Evolutionary conservation across 1,139 yeast species (phyloP).

Genomic region (Barnettozyma hawaiiensis): DNA sequence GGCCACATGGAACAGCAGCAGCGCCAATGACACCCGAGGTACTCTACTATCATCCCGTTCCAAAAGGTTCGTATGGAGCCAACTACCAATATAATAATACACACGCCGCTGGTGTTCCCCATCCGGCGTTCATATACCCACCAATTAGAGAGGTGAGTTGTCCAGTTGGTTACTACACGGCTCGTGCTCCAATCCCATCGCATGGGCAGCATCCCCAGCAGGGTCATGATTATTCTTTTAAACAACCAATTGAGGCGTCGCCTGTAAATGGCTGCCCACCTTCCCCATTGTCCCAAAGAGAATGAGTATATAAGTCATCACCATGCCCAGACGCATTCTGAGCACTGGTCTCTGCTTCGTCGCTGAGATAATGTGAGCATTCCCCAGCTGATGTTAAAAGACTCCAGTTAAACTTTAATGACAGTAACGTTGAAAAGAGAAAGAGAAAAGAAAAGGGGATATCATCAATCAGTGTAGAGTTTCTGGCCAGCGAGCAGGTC

Average conservation of each 20-base stretch:
- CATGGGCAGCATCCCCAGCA: not conserved
- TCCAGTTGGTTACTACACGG: not conserved
- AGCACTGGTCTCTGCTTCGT: too few species aligned
- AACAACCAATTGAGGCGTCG: not conserved
- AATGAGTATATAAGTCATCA: not conserved
- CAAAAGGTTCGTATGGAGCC: not conserved
- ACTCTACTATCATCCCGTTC: not conserved
- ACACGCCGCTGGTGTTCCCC: not conserved
- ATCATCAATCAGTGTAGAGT: too few species aligned
- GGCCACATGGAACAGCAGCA: not conserved
- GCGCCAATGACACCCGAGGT: not conserved
- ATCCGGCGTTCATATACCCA: not conserved
- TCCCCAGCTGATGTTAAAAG: too few species aligned
- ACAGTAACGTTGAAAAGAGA: too few species aligned
- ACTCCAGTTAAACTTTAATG: too few species aligned
- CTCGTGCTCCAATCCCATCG: not conserved
- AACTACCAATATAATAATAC: conserved; percentile 1
- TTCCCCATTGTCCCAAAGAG: conserved; percentile 4
- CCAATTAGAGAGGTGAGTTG: not conserved
- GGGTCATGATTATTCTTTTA: not conserved
- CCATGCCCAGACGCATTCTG: not conserved
- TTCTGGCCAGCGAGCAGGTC: too few species aligned
- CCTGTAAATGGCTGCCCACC: not conserved
- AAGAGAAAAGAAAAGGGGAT: too few species aligned
- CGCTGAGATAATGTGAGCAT: too few species aligned